Evolutionary conservation across 179 eudicot genomes (phyloP).

Genomic region (Corrigiola litoralis): DNA sequence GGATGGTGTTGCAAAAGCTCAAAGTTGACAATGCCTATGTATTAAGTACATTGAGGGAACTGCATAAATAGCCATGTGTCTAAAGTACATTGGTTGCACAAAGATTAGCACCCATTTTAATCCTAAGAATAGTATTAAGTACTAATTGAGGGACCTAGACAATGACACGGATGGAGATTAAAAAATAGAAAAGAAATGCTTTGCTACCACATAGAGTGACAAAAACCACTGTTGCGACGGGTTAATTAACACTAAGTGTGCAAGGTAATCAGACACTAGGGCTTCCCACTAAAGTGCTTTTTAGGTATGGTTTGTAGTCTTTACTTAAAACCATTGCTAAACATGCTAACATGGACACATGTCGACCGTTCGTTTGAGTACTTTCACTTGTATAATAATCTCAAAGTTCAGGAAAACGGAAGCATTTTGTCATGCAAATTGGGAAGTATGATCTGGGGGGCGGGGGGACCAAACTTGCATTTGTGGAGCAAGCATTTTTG

Average conservation of each 20-base stretch:
- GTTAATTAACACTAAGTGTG: slow-evolving; percentile 25
- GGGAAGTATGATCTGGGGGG: slow-evolving; percentile 9
- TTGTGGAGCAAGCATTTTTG: slow-evolving; percentile 25
- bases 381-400: slow-evolving; percentile 8
- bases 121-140: slow-evolving; percentile 5
- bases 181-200: slow-evolving; percentile 16
- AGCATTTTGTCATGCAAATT: slow-evolving; percentile 8
- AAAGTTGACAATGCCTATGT: slow-evolving; percentile 20
- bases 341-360: slow-evolving; percentile 28
- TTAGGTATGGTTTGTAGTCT: slow-evolving; percentile 23
- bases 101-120: slow-evolving; percentile 25
- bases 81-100: slow-evolving; percentile 19
- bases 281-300: slow-evolving; percentile 29
- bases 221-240: slow-evolving; percentile 20
- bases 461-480: slow-evolving; percentile 27
- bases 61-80: slow-evolving; percentile 15
- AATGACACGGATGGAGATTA: slow-evolving; percentile 4
- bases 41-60: slow-evolving; percentile 14
- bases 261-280: slow-evolving; percentile 27
- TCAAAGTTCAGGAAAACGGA: neutral
- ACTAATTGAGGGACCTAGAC: slow-evolving; percentile 14
- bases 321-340: slow-evolving; percentile 5
- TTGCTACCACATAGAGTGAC: slow-evolving; percentile 28
- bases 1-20: neutral
- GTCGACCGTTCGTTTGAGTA: slow-evolving; percentile 28